Evolutionary conservation across 1,139 yeast species (phyloP), one percentile per base, ranked within the genome.

Genomic region (Yueomyces sp.): DNA sequence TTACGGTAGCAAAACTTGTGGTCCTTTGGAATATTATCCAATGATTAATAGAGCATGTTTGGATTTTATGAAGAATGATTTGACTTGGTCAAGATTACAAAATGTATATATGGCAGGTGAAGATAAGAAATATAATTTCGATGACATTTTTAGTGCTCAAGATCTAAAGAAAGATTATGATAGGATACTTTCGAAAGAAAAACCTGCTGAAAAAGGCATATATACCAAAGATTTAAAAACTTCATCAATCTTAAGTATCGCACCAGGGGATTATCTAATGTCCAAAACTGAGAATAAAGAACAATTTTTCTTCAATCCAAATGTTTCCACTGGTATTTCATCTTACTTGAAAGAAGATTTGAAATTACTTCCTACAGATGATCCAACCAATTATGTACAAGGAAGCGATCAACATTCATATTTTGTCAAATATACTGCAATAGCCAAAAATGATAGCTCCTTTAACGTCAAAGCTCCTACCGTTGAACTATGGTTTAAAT

Each of bases 401-500:
- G 19, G 19, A 19, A 19, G 19, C 19, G 57, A 55, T 37, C 47
- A 49, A 12, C 50, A 49, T 33, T 47, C 42, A 4, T 49, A 50
- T 48, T 62, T 61, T 39, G 64, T 73, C 6, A 80, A 76, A 55
- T 49, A 76, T 44, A 68, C 65, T 48, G 73, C 74, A 46, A 53
- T 66, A 4, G 81, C 82, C 1, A 50, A 55, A 30, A 30, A 30
- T 11, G 9, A 7, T 30, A 7, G 11, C 7, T 11, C 43, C 27
- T 3, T 28, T 8, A 31, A 36, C 19, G 5, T 33, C 5, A 31
- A 19, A 19, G 19, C 19, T 19, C 81, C 81, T 3, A 78, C 80
- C 1, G 55, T 77, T 25, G 81, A 76, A 51, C 58, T 77, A 37
- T 73, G 79, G 75, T 62, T 72, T 41, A 73, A 72, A 40, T 57